Base-by-base conservation (phyloP, 2,329 filamentous ascomycete genomes). In the Sodiomyces alkalinus region DNA sequence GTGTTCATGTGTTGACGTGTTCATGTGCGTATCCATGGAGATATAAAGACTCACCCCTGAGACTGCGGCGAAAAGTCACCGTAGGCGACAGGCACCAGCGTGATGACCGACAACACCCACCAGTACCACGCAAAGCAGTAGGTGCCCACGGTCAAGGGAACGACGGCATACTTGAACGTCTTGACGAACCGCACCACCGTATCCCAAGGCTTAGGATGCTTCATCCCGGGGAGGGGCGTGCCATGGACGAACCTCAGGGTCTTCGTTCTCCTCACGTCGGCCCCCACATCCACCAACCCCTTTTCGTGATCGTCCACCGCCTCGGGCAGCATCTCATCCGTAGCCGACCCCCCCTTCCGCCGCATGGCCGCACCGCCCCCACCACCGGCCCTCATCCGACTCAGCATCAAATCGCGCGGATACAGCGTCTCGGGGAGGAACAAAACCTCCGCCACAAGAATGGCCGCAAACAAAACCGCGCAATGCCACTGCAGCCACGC, bases 401-500 rank as follows among this genome's bases (percentile, higher is more conserved):
- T 41, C 2, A 64, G 50, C 60, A 68, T 66, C 5, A 52, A 42
- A 19, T 54, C 54, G 3, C 66, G 55, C 1, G 66, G 66, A 36
- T 70, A 71, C 5, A 71, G 49, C 1, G 67, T 70, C 44, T 71
- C 66, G 2, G 64, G 60, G 39, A 71, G 54, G 34, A 67, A 56
- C 3, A 56, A 40, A 8, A 68, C 31, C 37, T 69, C 60, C 2
- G 61, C 46, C 5, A 60, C 22, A 3, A 68, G 45, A 3, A 70
- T 47, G 0, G 52, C 40, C 1, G 44, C 64, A 33, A 68, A 66
- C 5, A 69, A 37, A 28, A 71, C 67, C 1, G 62, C 61, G 4
- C 56, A 59, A 17, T 69, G 52, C 60, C 64, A 71, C 30, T 63
- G 59, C 4, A 68, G 58, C 67, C 65, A 71, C 16, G 45, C 47